phyloP scores from a whole-genome alignment of 1,139 yeast genomes.

The Scheffersomyces titani region DNA sequence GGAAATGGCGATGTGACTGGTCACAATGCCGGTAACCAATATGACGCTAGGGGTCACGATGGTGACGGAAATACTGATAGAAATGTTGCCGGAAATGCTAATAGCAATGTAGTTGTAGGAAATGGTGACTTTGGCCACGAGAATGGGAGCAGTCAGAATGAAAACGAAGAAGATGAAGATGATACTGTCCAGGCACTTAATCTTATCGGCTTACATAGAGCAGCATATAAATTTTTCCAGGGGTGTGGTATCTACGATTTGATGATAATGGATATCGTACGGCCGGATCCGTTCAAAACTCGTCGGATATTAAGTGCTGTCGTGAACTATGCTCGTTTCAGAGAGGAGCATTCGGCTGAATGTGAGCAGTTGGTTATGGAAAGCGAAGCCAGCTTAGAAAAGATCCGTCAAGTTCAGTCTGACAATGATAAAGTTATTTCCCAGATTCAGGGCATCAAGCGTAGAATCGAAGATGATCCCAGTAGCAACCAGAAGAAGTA shows the following conservation, averaged over 20 bases:
- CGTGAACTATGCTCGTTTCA: slow-evolving; percentile 79
- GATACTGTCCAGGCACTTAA: slow-evolving; percentile 23
- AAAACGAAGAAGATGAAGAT: slow-evolving; percentile 27
- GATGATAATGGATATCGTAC: slow-evolving; percentile 60
- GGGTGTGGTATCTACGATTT: slow-evolving; percentile 82
- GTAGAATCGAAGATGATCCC: slow-evolving; percentile 20
- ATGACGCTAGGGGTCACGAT: neutral
- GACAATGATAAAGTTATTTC: slow-evolving; percentile 43
- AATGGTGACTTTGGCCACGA: slow-evolving; percentile 1
- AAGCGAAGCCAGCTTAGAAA: slow-evolving; percentile 53
- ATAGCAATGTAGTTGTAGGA: neutral
- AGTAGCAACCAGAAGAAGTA: slow-evolving; percentile 22
- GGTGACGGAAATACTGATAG: neutral
- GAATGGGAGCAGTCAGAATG: slow-evolving; percentile 2
- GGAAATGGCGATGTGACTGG: slow-evolving; percentile 4
- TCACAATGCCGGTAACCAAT: neutral
- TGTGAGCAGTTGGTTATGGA: slow-evolving; percentile 60
- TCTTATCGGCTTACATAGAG: slow-evolving; percentile 57
- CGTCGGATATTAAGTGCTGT: slow-evolving; percentile 77
- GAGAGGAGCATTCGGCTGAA: slow-evolving; percentile 74
- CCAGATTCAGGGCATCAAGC: slow-evolving; percentile 43
- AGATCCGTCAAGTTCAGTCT: slow-evolving; percentile 28
- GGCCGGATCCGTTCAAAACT: slow-evolving; percentile 69
- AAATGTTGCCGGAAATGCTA: neutral
- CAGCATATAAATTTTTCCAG: slow-evolving; percentile 61